Evolutionary conservation across 2,329 filamentous ascomycete genomes (phyloP), one percentile per base, ranked within the genome.

Genomic region (Hypoxylon sp.): DNA sequence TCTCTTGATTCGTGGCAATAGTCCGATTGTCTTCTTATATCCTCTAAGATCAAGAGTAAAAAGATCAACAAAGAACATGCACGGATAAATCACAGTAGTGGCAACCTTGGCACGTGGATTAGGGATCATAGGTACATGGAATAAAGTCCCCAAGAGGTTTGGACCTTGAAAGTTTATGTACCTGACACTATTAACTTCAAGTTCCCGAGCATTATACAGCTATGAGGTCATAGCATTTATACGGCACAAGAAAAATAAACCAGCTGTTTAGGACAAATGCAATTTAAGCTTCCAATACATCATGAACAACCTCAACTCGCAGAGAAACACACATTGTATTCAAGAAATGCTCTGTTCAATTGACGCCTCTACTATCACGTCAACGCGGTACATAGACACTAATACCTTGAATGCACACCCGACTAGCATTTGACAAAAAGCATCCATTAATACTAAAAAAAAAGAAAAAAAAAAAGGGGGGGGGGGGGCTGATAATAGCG

Each of bases 151-250:
- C 28, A 7, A 30, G 6, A 30, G 25, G 25, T 5, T 25, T 25
- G 25, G 9, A 30, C 28, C 28, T 30, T 30, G 28, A 6, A 30
- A 30, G 28, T 30, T 30, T 30, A 36, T n/a, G 13, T 36, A 36
- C 13, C 4, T 14, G 13, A 34, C 10, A 13, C 32, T n/a, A 30
- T 30, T 30, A 30, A 9, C 7, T 17, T 14, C 6, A 41, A 41
- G 6, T 19, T 41, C n/a, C 38, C 38, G 5, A 17, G 38, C 7
- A 43, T 43, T 11, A 10, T 21, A 43, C 17, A 59, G 30, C 52
- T 66, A 66, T 66, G 63, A 66, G 59, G 63, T 66, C 63, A 66
- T 66, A 53, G 32, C 21, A 57, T 43, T 34, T 46, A 43, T 41
- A 50, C n/a, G n/a, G n/a, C n/a, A n/a, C 17, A 5, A 11, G 28